Percentiles rank a stretch among this genome's conserved stretches.
phyloP scores from a whole-genome alignment of 371 early-diverging fungal genomes.

The Mucor velutinosus region DNA sequence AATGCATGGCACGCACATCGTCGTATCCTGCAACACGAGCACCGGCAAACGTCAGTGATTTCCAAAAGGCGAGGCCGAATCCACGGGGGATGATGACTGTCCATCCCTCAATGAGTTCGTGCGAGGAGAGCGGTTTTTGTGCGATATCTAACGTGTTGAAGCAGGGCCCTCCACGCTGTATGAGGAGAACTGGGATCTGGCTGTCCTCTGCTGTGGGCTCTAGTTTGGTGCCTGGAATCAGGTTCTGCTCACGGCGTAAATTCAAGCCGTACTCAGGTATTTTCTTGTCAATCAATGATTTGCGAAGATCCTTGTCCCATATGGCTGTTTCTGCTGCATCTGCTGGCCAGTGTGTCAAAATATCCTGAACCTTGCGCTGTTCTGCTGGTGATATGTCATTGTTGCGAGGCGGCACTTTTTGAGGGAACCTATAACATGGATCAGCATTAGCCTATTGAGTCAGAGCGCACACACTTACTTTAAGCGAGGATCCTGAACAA shows the following conservation, averaged over 20 bases:
- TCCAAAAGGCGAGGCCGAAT: constrained; percentile 88
- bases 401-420: constrained; percentile 62
- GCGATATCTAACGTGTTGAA: not conserved
- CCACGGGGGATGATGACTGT: constrained; percentile 81
- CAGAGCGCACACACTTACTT: constrained; percentile 43
- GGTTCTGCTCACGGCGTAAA: constrained; percentile 55
- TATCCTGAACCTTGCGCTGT: constrained; percentile 22
- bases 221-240: constrained; percentile 51
- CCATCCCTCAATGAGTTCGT: constrained; percentile 68
- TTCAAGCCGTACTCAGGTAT: constrained; percentile 69
- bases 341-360: constrained; percentile 64
- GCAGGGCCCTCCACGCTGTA: constrained; percentile 63
- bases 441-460: not conserved
- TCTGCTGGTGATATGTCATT: constrained; percentile 32
- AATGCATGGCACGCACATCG: constrained; percentile 59
- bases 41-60: constrained; percentile 87
- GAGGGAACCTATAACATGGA: constrained; percentile 62
- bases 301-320: constrained; percentile 62
- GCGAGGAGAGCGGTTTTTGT: not conserved
- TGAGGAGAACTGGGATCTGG: constrained; percentile 76
- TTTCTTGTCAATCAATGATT: constrained; percentile 39
- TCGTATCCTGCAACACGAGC: constrained; percentile 74
- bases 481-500: constrained; percentile 75
- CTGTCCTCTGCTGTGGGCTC: constrained; percentile 54
- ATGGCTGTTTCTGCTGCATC: constrained; percentile 55